These are phyloP conservation scores for Toxicodendron radicans DNA, from an alignment of 345 rosid species.

Conservation along the genomic window DNA sequence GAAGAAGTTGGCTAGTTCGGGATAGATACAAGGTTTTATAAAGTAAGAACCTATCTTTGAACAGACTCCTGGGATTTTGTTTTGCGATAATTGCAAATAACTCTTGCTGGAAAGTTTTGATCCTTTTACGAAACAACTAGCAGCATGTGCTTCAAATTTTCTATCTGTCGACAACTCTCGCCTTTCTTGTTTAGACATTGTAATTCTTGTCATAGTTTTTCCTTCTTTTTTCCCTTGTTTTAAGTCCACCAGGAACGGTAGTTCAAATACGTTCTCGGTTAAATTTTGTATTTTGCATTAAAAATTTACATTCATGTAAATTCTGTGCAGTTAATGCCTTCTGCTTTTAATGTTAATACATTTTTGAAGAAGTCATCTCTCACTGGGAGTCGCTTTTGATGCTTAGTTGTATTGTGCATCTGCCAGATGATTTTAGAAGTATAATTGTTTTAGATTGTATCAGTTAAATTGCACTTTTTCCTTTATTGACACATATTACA, in stretches of 20 bases:
- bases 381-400: background rate
- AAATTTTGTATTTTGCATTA: slow-evolving; percentile 13
- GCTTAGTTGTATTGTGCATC: background rate
- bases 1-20: slow-evolving; percentile 41
- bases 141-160: slow-evolving; percentile 17
- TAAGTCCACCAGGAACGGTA: background rate
- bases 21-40: slow-evolving; percentile 15
- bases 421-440: background rate
- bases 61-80: slow-evolving; percentile 10
- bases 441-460: too few relatives aligned
- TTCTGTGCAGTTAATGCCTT: slow-evolving; percentile 20
- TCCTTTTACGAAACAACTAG: slow-evolving; percentile 16
- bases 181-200: slow-evolving; percentile 7
- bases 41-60: background rate
- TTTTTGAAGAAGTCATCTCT: background rate
- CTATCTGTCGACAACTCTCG: slow-evolving; percentile 40
- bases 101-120: slow-evolving; percentile 29
- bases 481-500: too few relatives aligned
- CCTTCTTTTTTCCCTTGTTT: background rate
- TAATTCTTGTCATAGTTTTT: background rate
- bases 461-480: too few relatives aligned
- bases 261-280: slow-evolving; percentile 13
- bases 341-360: background rate
- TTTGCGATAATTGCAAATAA: background rate
- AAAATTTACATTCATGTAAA: slow-evolving; percentile 16